phyloP scores from a whole-genome alignment of 495 filamentous ascomycete species.

The Trichocladium uniseriatum region DNA sequence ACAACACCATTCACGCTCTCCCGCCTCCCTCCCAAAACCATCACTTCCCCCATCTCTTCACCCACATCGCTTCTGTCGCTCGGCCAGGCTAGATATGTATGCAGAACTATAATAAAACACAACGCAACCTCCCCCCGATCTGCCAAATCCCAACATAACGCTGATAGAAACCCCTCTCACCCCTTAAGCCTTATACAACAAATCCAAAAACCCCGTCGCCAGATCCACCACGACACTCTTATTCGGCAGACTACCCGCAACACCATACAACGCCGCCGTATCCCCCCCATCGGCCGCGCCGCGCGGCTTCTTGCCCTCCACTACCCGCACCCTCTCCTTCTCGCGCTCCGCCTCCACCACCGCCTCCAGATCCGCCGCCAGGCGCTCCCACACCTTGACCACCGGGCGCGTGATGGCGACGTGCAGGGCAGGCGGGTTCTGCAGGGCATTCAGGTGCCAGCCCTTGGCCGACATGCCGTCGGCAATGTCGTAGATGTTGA shows the following conservation, averaged over 20 bases:
- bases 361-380: slow-evolving; percentile 66
- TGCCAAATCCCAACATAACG: background rate
- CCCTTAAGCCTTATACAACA: slow-evolving; percentile 76
- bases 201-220: slow-evolving; percentile 87
- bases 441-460: slow-evolving; percentile 94
- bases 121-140: no score
- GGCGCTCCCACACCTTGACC: slow-evolving; percentile 63
- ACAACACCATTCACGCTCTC: no score
- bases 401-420: slow-evolving; percentile 90
- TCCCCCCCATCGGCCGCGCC: slow-evolving; percentile 47
- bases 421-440: slow-evolving; percentile 88
- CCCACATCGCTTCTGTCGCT: no score
- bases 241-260: slow-evolving; percentile 89
- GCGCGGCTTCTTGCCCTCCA: slow-evolving; percentile 61
- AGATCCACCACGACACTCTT: slow-evolving; percentile 89
- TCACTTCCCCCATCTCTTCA: no score
- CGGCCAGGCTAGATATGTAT: no score
- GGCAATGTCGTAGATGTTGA: slow-evolving; percentile 82
- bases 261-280: slow-evolving; percentile 83
- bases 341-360: slow-evolving; percentile 69
- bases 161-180: background rate
- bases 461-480: slow-evolving; percentile 73
- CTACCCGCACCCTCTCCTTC: slow-evolving; percentile 52
- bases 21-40: no score
- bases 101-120: no score